phyloP scores from a whole-genome alignment of 257 asterid genomes.

The Solanum appendiculatum region DNA sequence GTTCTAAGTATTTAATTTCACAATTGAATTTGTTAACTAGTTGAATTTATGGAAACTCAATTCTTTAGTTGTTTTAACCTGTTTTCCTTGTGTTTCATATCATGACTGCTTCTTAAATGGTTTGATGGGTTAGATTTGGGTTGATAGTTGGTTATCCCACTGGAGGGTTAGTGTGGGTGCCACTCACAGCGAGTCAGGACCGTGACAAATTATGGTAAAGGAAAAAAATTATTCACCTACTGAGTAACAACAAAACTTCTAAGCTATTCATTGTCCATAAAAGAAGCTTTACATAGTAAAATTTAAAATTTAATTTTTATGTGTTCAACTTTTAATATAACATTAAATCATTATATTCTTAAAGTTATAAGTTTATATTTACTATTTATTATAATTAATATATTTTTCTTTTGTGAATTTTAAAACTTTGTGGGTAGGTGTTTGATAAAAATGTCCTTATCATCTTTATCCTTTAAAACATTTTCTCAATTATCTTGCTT shows the following conservation, averaged over 20 bases:
- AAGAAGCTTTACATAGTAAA: background rate
- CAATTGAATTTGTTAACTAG: no score
- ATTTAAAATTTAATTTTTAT: background rate
- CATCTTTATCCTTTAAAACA: background rate
- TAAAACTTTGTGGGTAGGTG: background rate
- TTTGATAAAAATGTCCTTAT: background rate
- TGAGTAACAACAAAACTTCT: background rate
- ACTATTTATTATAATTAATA: background rate
- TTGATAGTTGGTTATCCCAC: no score
- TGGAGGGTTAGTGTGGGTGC: accelerated
- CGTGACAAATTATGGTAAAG: no score
- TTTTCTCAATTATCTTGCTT: background rate
- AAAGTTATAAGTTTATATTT: background rate
- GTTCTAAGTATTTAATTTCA: no score
- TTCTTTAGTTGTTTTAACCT: no score
- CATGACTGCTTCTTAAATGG: no score
- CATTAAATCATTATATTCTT: background rate
- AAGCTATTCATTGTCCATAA: background rate
- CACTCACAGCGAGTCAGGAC: no score
- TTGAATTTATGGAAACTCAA: no score
- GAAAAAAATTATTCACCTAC: background rate
- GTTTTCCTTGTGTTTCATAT: no score
- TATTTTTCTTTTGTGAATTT: background rate
- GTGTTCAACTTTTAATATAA: background rate
- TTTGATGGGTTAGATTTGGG: no score